A percentile compares a stretch with the other conserved stretches of the same genome.
These are phyloP conservation scores for Aphanomyces euteiches DNA, from an alignment of 352 stramenopile species.

Conservation along the genomic window DNA sequence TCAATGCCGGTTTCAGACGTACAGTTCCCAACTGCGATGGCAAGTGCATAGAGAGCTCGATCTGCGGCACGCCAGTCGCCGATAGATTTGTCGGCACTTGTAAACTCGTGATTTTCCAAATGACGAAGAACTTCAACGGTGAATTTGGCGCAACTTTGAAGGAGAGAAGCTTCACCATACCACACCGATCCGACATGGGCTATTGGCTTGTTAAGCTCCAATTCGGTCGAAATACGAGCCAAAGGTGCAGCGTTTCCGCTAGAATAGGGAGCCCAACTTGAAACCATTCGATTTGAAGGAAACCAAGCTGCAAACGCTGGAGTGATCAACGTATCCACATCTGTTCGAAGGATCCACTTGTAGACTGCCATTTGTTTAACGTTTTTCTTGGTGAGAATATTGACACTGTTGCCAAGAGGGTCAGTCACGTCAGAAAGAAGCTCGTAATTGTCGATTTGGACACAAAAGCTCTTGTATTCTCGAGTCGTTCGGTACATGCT, in stretches of 20 bases:
- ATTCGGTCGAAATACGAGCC: constrained; percentile 16
- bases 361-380: not conserved
- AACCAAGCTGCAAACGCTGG: constrained; percentile 16
- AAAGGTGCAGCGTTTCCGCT: not conserved
- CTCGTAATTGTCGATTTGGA: not conserved
- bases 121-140: constrained; percentile 2
- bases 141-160: constrained; percentile 7
- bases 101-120: constrained; percentile 17
- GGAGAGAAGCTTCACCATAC: constrained; percentile 1
- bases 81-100: not conserved
- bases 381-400: not conserved
- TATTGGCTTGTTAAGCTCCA: not conserved
- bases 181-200: constrained; percentile 12
- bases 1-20: not conserved
- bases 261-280: not conserved
- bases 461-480: not conserved
- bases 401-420: constrained; percentile 10
- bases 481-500: not conserved
- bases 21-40: constrained; percentile 11
- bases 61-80: constrained; percentile 1
- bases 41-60: constrained; percentile 4
- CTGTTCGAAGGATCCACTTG: constrained; percentile 20
- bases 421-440: not conserved
- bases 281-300: not conserved
- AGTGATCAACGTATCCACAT: constrained; percentile 15